phyloP scores from a whole-genome alignment of 192 early-diverging fungal genomes.

The Coemansia sp. region DNA sequence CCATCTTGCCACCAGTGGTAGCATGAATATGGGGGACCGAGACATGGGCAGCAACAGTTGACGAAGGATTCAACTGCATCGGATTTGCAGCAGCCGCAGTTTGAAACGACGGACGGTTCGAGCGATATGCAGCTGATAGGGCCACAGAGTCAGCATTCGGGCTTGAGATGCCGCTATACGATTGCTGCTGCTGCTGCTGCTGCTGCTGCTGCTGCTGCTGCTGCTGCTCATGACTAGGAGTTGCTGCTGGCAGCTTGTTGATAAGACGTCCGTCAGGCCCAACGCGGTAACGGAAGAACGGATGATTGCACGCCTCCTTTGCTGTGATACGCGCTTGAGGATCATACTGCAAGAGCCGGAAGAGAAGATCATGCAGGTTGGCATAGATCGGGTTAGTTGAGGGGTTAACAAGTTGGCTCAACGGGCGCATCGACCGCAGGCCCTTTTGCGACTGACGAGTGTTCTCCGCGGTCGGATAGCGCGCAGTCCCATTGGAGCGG shows the following conservation, averaged over 20 bases:
- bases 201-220: constrained; percentile 3
- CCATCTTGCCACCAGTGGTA: neutral
- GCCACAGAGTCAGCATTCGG: constrained; percentile 14
- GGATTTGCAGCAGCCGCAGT: constrained; percentile 7
- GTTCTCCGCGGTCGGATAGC: constrained; percentile 47
- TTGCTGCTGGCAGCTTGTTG: constrained; percentile 13
- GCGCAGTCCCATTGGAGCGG: constrained; percentile 31
- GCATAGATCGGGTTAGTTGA: constrained; percentile 49
- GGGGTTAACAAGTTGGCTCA: constrained; percentile 53
- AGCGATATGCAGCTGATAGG: constrained; percentile 11
- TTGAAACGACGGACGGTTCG: constrained; percentile 29
- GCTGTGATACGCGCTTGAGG: constrained; percentile 79
- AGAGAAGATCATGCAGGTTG: constrained; percentile 71
- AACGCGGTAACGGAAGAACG: constrained; percentile 73
- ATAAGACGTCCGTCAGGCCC: constrained; percentile 48
- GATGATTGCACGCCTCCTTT: constrained; percentile 78
- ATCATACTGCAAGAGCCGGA: constrained; percentile 75
- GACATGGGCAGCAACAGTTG: constrained; percentile 10
- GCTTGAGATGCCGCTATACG: neutral
- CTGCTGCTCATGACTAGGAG: constrained; percentile 12
- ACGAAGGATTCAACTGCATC: constrained; percentile 9
- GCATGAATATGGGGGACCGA: neutral
- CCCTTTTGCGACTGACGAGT: constrained; percentile 40
- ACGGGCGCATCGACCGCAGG: constrained; percentile 42
- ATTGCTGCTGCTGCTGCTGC: neutral